Percentiles rank a stretch among this genome's conserved stretches.
phyloP scores from a whole-genome alignment of 352 stramenopile genomes.

The Phytophthora boehmeriae region DNA sequence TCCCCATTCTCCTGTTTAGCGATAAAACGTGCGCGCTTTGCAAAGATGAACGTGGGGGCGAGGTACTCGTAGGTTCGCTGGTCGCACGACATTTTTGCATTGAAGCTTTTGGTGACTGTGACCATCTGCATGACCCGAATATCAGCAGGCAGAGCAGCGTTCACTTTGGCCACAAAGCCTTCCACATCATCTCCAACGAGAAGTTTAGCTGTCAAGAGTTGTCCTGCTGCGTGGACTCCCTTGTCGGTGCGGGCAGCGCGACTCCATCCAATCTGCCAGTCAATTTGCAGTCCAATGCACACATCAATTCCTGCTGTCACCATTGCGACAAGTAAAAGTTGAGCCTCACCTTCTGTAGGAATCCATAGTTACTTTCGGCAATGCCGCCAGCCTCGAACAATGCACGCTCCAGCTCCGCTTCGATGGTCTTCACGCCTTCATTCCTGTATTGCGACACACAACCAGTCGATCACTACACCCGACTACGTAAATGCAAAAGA shows the following conservation, averaged over 20 bases:
- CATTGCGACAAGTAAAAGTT: neutral
- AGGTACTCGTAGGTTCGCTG: slow-evolving; percentile 92
- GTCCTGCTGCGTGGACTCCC: slow-evolving; percentile 87
- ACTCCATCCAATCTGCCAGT: slow-evolving; percentile 80
- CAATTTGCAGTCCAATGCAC: neutral
- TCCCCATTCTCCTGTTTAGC: slow-evolving; percentile 4
- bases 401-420: slow-evolving; percentile 89
- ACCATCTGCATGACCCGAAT: slow-evolving; percentile 88
- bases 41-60: slow-evolving; percentile 90
- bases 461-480: neutral
- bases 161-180: slow-evolving; percentile 74
- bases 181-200: slow-evolving; percentile 77
- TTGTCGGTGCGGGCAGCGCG: slow-evolving; percentile 91
- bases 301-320: neutral
- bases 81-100: slow-evolving; percentile 90
- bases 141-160: slow-evolving; percentile 70
- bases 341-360: slow-evolving; percentile 74
- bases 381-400: slow-evolving; percentile 89
- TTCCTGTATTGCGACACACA: slow-evolving; percentile 54
- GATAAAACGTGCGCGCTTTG: slow-evolving; percentile 25
- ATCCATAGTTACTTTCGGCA: slow-evolving; percentile 89
- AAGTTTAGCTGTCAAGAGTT: slow-evolving; percentile 87
- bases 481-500: neutral
- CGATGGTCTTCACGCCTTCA: slow-evolving; percentile 88
- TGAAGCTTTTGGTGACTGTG: slow-evolving; percentile 91